Percentiles rank a stretch among this genome's conserved stretches.
These are phyloP conservation scores for Emmonsia crescens DNA, from an alignment of 2,329 filamentous ascomycete species.

Conservation along the genomic window DNA sequence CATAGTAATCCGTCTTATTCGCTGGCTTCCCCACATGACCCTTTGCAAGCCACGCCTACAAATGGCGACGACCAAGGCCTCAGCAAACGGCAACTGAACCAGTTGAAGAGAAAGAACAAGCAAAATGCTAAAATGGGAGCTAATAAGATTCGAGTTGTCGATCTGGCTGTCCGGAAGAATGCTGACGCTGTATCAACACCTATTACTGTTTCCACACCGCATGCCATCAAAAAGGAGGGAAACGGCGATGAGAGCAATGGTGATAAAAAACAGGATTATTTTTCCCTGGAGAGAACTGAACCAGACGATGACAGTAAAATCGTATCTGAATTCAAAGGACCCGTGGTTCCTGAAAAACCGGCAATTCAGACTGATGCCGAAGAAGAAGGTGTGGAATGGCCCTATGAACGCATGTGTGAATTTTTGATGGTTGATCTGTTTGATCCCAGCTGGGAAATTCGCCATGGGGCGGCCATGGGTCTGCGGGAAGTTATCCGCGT, in stretches of 20 bases:
- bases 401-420: slow-evolving; percentile 85
- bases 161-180: slow-evolving; percentile 59
- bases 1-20: slow-evolving; percentile 31
- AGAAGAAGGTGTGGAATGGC: slow-evolving; percentile 77
- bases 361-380: slow-evolving; percentile 69
- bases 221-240: slow-evolving; percentile 48
- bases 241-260: slow-evolving; percentile 49
- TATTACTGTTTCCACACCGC: slow-evolving; percentile 33
- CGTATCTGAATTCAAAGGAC: slow-evolving; percentile 90
- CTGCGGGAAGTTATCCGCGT: slow-evolving; percentile 81
- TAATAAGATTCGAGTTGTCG: slow-evolving; percentile 80
- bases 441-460: slow-evolving; percentile 86
- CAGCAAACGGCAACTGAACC: slow-evolving; percentile 88
- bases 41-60: slow-evolving; percentile 23
- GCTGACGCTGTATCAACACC: slow-evolving; percentile 55
- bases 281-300: slow-evolving; percentile 70
- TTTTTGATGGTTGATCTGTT: slow-evolving; percentile 91
- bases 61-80: slow-evolving; percentile 58
- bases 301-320: slow-evolving; percentile 86
- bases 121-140: slow-evolving; percentile 79
- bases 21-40: slow-evolving; percentile 39
- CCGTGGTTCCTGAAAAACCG: slow-evolving; percentile 68
- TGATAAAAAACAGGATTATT: slow-evolving; percentile 66
- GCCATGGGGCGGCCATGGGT: slow-evolving; percentile 92
- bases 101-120: slow-evolving; percentile 88